Percentiles rank a stretch among this genome's conserved stretches.
These are phyloP conservation scores for Gloeophyllum trabeum DNA, from an alignment of 768 basidiomycete genomes.

Conservation along the genomic window DNA sequence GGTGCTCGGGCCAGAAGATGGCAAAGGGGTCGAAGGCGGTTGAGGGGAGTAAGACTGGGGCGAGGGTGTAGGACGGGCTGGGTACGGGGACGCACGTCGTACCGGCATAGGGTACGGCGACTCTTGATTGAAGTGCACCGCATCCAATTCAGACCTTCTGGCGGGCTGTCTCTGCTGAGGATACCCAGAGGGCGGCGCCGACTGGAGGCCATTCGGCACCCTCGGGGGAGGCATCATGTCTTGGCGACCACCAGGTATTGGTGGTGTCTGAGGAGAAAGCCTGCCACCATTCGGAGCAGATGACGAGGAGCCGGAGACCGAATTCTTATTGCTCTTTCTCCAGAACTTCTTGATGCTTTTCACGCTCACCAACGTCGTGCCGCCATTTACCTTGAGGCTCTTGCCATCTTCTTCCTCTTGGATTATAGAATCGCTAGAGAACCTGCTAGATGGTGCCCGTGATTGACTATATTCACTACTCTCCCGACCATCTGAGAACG, in stretches of 20 bases:
- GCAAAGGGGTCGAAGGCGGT: constrained; percentile 9
- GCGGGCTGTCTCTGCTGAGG: no score
- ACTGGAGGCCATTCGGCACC: constrained; percentile 1
- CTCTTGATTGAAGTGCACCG: constrained; percentile 64
- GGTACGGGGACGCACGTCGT: constrained; percentile 14
- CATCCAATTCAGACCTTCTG: constrained; percentile 21
- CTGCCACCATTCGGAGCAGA: constrained; percentile 1
- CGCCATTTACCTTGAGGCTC: constrained; percentile 18
- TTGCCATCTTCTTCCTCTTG: constrained; percentile 19
- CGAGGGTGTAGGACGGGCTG: constrained; percentile 1
- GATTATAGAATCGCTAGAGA: constrained; percentile 66
- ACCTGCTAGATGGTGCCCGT: constrained; percentile 38
- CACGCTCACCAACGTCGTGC: constrained; percentile 56
- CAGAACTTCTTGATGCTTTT: constrained; percentile 68
- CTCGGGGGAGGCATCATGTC: constrained; percentile 3
- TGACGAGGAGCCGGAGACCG: constrained; percentile 10
- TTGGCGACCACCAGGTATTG: constrained; percentile 4
- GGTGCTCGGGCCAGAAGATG: no score
- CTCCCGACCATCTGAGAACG: background rate
- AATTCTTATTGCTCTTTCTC: constrained; percentile 56
- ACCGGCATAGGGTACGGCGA: constrained; percentile 56
- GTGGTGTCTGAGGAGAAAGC: constrained; percentile 2
- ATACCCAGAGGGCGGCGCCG: constrained; percentile 2
- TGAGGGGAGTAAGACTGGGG: constrained; percentile 4
- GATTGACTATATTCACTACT: background rate